phyloP scores from a whole-genome alignment of 352 stramenopile genomes.

The Ophiocytium majus region DNA sequence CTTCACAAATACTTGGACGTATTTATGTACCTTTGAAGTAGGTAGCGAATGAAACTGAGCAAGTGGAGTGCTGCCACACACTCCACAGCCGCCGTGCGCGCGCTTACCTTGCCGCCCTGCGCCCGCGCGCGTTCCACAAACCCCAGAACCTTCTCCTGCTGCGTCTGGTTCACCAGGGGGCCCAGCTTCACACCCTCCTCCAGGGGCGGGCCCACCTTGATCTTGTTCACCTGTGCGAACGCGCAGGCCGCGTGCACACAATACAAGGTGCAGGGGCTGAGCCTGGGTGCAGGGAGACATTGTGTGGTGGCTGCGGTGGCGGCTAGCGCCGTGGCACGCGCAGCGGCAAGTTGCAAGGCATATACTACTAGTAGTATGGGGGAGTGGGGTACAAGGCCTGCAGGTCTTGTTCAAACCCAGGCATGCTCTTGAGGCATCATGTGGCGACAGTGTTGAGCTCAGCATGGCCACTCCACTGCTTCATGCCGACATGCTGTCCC shows the following conservation, averaged over 20 bases:
- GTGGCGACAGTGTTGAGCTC: no score
- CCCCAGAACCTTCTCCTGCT: conserved; percentile 68
- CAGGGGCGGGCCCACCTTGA: conserved; percentile 67
- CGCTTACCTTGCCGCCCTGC: conserved; percentile 18
- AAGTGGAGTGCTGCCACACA: not conserved
- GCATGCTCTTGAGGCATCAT: no score
- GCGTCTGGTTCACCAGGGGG: conserved; percentile 69
- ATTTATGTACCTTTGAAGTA: not conserved
- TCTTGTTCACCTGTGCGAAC: conserved; percentile 63
- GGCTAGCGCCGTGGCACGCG: not conserved
- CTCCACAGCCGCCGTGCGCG: not conserved
- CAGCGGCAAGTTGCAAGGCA: no score
- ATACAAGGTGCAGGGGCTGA: no score
- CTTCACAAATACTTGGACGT: not conserved
- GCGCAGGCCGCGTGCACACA: no score
- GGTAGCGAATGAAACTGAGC: not conserved
- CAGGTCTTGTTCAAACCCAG: no score
- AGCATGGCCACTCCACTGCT: no score
- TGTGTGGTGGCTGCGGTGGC: not conserved
- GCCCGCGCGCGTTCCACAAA: conserved; percentile 56
- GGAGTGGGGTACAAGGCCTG: no score
- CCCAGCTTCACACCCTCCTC: conserved; percentile 63
- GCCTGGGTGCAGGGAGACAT: no score
- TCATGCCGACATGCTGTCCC: no score
- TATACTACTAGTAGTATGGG: no score